Percentiles rank a stretch among this genome's conserved stretches.
phyloP scores from a whole-genome alignment of 2,329 filamentous ascomycete genomes.

The Phoma sp. region DNA sequence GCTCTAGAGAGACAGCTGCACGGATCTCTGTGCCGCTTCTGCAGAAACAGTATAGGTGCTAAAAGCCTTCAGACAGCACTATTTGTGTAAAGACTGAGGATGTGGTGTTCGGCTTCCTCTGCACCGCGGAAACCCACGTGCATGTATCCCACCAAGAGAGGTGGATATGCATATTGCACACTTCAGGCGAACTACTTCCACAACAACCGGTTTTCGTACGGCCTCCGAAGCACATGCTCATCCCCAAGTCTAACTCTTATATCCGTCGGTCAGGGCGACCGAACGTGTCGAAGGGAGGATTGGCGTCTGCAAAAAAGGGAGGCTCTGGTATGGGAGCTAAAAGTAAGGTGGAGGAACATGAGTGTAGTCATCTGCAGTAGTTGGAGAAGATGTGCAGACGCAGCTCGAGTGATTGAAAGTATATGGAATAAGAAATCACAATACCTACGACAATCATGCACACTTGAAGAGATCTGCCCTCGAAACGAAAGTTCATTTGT shows the following conservation, averaged over 20 bases:
- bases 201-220: neutral
- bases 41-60: too few species aligned
- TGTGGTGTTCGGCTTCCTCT: too few species aligned
- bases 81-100: too few species aligned
- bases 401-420: neutral
- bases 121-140: too few species aligned
- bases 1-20: too few species aligned
- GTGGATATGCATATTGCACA: too few species aligned
- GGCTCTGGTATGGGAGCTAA: neutral
- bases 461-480: neutral
- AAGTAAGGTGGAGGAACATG: neutral
- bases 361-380: neutral
- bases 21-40: too few species aligned
- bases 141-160: neutral
- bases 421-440: neutral
- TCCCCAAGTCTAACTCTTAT: neutral
- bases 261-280: neutral
- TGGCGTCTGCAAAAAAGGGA: neutral
- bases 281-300: constrained; percentile 5
- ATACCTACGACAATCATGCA: neutral
- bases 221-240: neutral
- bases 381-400: neutral
- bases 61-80: too few species aligned
- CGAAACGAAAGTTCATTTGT: neutral
- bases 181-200: neutral